A percentile compares a stretch with the other conserved stretches of the same genome.
Evolutionary conservation across 495 filamentous ascomycete species (phyloP).

Genomic region (Aspergillus bertholletiae): DNA sequence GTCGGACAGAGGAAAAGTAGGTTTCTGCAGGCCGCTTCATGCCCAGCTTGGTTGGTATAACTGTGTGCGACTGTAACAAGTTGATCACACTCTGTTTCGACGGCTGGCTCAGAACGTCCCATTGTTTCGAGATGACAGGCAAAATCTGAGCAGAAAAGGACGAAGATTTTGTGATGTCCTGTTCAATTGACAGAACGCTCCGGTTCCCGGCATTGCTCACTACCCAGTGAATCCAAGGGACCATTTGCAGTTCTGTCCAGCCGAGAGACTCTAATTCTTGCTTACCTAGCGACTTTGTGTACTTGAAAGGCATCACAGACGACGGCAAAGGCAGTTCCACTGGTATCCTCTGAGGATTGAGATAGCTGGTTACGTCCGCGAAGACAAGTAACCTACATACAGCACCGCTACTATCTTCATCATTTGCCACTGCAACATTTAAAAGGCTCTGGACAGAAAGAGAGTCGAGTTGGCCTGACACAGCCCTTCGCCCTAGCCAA

Average conservation of each 20-base stretch:
- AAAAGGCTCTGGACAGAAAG: slow-evolving; percentile 62
- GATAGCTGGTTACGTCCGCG: slow-evolving; percentile 66
- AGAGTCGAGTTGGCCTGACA: slow-evolving; percentile 62
- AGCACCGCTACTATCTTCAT: slow-evolving; percentile 57
- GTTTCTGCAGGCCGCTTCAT: slow-evolving; percentile 85
- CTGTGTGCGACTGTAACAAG: slow-evolving; percentile 60
- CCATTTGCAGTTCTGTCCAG: slow-evolving; percentile 77
- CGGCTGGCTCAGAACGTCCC: slow-evolving; percentile 67
- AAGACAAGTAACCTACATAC: slow-evolving; percentile 69
- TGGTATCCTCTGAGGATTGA: slow-evolving; percentile 71
- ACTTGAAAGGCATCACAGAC: slow-evolving; percentile 74
- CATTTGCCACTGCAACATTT: slow-evolving; percentile 74
- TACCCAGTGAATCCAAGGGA: slow-evolving; percentile 79
- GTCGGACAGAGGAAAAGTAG: slow-evolving; percentile 87
- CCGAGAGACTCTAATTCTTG: slow-evolving; percentile 71
- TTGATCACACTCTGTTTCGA: slow-evolving; percentile 63
- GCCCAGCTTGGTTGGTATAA: slow-evolving; percentile 88
- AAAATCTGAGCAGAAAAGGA: slow-evolving; percentile 78
- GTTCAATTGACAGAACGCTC: slow-evolving; percentile 38
- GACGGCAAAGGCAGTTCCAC: slow-evolving; percentile 81
- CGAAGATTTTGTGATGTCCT: slow-evolving; percentile 66
- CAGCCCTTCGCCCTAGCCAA: slow-evolving; percentile 71
- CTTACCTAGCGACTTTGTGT: slow-evolving; percentile 59
- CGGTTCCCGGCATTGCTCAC: slow-evolving; percentile 56
- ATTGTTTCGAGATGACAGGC: slow-evolving; percentile 76